Base-by-base conservation (phyloP, 176 grass and related monocot genomes). In the Oropetium thomaeum region DNA sequence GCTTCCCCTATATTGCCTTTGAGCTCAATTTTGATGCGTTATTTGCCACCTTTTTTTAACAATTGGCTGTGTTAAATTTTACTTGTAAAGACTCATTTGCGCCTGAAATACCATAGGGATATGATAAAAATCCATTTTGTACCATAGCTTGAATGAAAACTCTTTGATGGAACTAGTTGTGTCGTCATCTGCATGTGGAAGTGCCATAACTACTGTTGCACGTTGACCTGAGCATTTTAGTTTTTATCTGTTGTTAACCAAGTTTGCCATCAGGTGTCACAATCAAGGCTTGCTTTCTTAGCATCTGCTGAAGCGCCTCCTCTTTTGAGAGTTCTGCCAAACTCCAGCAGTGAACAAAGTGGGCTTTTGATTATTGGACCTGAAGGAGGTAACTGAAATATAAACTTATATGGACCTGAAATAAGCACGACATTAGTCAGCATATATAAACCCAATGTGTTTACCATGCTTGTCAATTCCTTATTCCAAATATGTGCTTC, bases 301-400 rank as follows among this genome's bases (percentile, higher is more conserved):
- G 96, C 96, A 70, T 88, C 87, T 52, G 96, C 96, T 70, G 96
- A 94, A 90, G 86, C 86, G 4, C 86, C 86, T 64, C 89, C 96
- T 39, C 82, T 98, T 65, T 72, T 94, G 53, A 92, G 67, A 19
- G 28, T 73, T 71, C 83, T 98, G 69, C 65, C 89, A 4, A 74
- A 87, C 23, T 90, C 72, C 16, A 71, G 42, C 17, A 51, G 12
- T n/a, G 82, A 92, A 55, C 75, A 92, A 42, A 98, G 29, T 10
- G 91, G 95, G 65, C 13, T 92, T 79, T 70, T 98, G 29, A 86
- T 98, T 86, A 31, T 98, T 86, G 95, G 95, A 42, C 95, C 89
- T 58, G 95, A 94, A 90, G 95, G 95, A 77, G 95, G 91, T 89
- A 83, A 54, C 19, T 7, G 7, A 62, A 75, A 62, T 75, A 14